Percentiles rank a stretch among this genome's conserved stretches.
phyloP scores from a whole-genome alignment of 2,329 filamentous ascomycete species.

The Dothistroma pini region DNA sequence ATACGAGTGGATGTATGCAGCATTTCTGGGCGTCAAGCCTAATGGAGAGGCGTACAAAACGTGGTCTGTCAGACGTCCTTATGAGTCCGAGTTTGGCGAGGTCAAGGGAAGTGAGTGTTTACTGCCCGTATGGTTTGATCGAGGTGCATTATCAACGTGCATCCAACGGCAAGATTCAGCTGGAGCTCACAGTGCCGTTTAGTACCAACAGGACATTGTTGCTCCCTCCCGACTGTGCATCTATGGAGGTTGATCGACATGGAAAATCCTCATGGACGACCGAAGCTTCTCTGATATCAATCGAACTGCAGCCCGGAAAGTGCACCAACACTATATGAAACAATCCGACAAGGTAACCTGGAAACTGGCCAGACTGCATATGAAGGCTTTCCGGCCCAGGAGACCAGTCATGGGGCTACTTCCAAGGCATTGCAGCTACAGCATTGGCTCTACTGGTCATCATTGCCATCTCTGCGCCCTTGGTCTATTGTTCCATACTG shows the following conservation, averaged over 20 bases:
- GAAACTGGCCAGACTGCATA: too few species aligned
- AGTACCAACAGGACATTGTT: slow-evolving; percentile 1
- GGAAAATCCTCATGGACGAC: neutral
- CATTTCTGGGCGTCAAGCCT: slow-evolving; percentile 39
- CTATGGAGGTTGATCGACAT: neutral
- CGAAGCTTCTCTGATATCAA: too few species aligned
- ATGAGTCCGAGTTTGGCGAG: slow-evolving; percentile 40
- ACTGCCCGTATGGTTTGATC: slow-evolving; percentile 41
- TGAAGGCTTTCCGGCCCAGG: too few species aligned
- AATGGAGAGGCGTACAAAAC: slow-evolving; percentile 40
- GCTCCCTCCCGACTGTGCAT: neutral
- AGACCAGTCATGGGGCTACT: too few species aligned
- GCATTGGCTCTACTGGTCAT: too few species aligned
- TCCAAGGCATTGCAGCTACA: too few species aligned
- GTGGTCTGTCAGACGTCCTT: slow-evolving; percentile 40
- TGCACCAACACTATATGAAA: too few species aligned
- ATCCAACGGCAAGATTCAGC: neutral
- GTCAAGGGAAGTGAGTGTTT: slow-evolving; percentile 39
- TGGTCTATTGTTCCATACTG: too few species aligned
- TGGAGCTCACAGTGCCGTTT: slow-evolving; percentile 4
- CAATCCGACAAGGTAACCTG: too few species aligned
- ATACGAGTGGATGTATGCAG: slow-evolving; percentile 49
- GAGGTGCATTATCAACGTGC: slow-evolving; percentile 16
- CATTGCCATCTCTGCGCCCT: too few species aligned
- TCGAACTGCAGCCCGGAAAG: too few species aligned